phyloP scores from a whole-genome alignment of 192 early-diverging fungal species.

The Piromyces sp. region DNA sequence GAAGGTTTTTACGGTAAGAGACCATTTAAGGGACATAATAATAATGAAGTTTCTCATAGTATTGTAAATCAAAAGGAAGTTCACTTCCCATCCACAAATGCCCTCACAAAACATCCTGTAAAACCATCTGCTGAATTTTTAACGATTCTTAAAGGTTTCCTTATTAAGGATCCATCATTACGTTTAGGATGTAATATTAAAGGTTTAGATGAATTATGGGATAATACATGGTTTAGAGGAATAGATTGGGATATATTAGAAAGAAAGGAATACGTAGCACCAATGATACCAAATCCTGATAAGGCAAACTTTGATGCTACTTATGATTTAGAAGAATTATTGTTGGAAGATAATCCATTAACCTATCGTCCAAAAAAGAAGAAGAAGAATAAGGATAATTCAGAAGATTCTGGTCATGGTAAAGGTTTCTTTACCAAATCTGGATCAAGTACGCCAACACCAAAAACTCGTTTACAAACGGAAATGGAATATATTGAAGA shows the following conservation, averaged over 20 bases:
- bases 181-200: conserved; percentile 56
- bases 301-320: conserved; percentile 89
- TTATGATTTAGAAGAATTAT: conserved; percentile 85
- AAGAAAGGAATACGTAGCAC: conserved; percentile 47
- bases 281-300: conserved; percentile 70
- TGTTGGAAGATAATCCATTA: conserved; percentile 88
- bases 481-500: background rate
- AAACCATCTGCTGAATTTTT: background rate
- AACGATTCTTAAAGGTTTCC: conserved; percentile 19
- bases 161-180: conserved; percentile 49
- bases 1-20: conserved; percentile 73
- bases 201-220: conserved; percentile 47
- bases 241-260: conserved; percentile 66
- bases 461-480: background rate
- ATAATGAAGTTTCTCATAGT: conserved; percentile 44
- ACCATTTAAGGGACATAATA: conserved; percentile 61
- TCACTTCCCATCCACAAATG: conserved; percentile 30
- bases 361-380: conserved; percentile 52
- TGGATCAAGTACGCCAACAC: background rate
- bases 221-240: conserved; percentile 60
- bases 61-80: conserved; percentile 27
- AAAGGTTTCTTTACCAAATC: background rate
- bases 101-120: background rate
- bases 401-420: background rate
- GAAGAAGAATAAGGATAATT: background rate